Percentiles rank a stretch among this genome's conserved stretches.
Evolutionary conservation across 257 asterid species (phyloP).

Genomic region (Solanum dulcamara): DNA sequence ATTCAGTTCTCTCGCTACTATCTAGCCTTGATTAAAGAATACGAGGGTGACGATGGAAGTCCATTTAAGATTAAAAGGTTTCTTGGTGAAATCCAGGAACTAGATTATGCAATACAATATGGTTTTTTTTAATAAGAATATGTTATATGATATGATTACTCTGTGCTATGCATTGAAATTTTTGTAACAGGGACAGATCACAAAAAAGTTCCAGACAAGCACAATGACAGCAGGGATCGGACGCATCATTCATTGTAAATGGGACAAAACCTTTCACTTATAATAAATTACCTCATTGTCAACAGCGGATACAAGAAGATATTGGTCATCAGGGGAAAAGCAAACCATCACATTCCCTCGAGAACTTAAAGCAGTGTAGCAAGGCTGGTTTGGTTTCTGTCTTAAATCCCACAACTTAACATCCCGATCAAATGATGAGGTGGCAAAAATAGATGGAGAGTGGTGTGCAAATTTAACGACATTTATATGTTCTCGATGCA

Average conservation of each 20-base stretch:
- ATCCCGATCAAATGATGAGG: conserved; percentile 83
- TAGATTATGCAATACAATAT: neutral
- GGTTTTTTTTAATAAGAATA: neutral
- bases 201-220: neutral
- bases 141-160: neutral
- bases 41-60: neutral
- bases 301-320: conserved; percentile 92
- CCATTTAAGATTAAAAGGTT: neutral
- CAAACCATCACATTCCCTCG: conserved; percentile 95
- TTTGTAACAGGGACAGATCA: neutral
- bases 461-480: conserved; percentile 93
- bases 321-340: conserved; percentile 89
- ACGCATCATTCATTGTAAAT: neutral
- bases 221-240: neutral
- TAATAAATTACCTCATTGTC: conserved; percentile 70
- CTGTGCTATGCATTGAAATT: neutral
- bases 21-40: neutral
- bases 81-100: neutral
- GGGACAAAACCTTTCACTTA: neutral
- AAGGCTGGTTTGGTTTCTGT: conserved; percentile 63
- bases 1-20: neutral
- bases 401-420: conserved; percentile 94
- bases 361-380: conserved; percentile 75
- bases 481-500: conserved; percentile 81
- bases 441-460: conserved; percentile 79